These are phyloP conservation scores for Dacryopinax primogenitus DNA, from an alignment of 768 basidiomycete species.

Conservation along the genomic window DNA sequence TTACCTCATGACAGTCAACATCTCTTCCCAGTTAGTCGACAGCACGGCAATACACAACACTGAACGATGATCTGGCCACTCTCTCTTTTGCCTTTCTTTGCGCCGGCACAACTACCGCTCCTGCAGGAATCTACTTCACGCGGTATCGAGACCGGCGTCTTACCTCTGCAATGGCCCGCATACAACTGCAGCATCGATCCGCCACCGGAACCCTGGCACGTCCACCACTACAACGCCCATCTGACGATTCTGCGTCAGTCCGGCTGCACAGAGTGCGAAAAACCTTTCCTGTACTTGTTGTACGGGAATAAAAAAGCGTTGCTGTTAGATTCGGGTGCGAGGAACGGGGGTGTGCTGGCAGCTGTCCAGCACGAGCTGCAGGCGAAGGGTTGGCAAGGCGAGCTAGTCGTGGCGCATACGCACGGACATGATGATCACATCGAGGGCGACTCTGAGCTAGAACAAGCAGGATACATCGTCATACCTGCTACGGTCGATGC, in stretches of 20 bases:
- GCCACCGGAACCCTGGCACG: neutral
- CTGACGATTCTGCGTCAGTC: constrained; percentile 2
- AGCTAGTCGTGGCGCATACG: neutral
- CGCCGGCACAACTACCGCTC: neutral
- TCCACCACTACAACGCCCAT: neutral
- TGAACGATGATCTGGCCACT: constrained; percentile 1
- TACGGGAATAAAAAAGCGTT: neutral
- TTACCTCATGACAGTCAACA: neutral
- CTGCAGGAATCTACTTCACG: neutral
- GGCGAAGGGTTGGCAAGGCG: neutral
- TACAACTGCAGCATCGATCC: neutral
- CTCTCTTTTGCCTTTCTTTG: neutral
- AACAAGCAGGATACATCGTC: neutral
- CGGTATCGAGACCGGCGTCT: neutral
- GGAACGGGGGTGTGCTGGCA: neutral
- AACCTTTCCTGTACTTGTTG: neutral
- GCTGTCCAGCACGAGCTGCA: neutral
- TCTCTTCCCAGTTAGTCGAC: neutral
- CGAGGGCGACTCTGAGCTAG: neutral
- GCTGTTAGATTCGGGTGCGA: neutral
- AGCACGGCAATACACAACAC: neutral
- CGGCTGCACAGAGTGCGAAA: neutral
- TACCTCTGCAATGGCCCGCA: neutral
- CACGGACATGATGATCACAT: neutral
- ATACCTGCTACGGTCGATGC: neutral